phyloP scores from a whole-genome alignment of 2,329 filamentous ascomycete species.

The Diaporthe citri region DNA sequence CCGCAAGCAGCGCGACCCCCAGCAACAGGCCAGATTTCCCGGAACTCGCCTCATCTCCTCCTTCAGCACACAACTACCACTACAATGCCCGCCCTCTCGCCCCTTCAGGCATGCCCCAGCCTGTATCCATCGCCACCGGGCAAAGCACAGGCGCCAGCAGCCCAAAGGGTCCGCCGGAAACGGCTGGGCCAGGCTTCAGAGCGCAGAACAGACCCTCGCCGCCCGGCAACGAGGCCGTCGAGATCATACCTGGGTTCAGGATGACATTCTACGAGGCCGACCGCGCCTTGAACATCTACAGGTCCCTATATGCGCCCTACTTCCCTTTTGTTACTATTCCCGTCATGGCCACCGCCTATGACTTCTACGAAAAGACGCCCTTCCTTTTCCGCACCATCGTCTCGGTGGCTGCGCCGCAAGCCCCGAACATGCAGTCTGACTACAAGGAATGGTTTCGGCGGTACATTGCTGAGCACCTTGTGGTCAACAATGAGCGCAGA shows the following conservation, averaged over 20 bases:
- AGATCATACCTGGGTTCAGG: slow-evolving; percentile 53
- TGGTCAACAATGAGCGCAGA: slow-evolving; percentile 52
- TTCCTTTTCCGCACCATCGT: slow-evolving; percentile 56
- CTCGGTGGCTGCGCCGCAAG: slow-evolving; percentile 50
- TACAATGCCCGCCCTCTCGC: slow-evolving; percentile 31
- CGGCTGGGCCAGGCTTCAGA: slow-evolving; percentile 11
- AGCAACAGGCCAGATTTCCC: slow-evolving; percentile 22
- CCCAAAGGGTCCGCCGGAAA: background rate
- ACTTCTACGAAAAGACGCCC: slow-evolving; percentile 49
- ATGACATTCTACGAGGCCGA: slow-evolving; percentile 51
- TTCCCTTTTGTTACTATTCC: slow-evolving; percentile 56
- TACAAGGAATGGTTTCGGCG: slow-evolving; percentile 53
- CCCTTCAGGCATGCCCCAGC: slow-evolving; percentile 13
- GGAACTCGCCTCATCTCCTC: slow-evolving; percentile 24
- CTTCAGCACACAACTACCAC: slow-evolving; percentile 27
- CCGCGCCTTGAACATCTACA: slow-evolving; percentile 50
- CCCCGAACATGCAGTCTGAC: slow-evolving; percentile 48
- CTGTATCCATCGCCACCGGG: slow-evolving; percentile 18
- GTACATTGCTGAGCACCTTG: slow-evolving; percentile 52
- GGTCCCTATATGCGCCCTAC: slow-evolving; percentile 48
- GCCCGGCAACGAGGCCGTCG: slow-evolving; percentile 40
- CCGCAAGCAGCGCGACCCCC: background rate
- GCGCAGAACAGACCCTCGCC: slow-evolving; percentile 10
- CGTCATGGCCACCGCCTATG: slow-evolving; percentile 43
- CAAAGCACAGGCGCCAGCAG: background rate